A percentile compares a stretch with the other conserved stretches of the same genome.
phyloP scores from a whole-genome alignment of 1,284 basidiomycete genomes.

The Ganoderma leucocontextum region DNA sequence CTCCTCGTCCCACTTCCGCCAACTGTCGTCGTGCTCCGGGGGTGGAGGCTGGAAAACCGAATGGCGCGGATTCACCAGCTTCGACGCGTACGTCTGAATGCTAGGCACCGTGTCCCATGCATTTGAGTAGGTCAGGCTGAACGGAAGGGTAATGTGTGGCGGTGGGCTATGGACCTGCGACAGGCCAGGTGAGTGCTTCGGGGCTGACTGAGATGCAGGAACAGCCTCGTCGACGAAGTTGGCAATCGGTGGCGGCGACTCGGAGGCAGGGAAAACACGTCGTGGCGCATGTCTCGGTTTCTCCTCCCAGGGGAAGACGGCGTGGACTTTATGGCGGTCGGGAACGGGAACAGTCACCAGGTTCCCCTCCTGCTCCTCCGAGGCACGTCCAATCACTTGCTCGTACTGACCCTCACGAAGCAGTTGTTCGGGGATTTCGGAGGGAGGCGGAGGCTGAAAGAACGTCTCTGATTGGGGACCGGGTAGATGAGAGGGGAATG shows the following conservation, averaged over 20 bases:
- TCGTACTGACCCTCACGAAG: slow-evolving; percentile 69
- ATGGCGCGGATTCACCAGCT: slow-evolving; percentile 61
- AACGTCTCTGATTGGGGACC: slow-evolving; percentile 52
- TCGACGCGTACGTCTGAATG: slow-evolving; percentile 79
- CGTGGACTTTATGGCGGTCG: slow-evolving; percentile 75
- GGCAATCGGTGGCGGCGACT: slow-evolving; percentile 61
- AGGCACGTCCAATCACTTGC: slow-evolving; percentile 58
- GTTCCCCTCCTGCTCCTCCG: slow-evolving; percentile 11
- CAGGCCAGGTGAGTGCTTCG: slow-evolving; percentile 13
- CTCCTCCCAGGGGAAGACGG: slow-evolving; percentile 95
- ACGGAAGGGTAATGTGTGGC: slow-evolving; percentile 54
- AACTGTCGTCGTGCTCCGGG: slow-evolving; percentile 54
- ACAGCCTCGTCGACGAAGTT: slow-evolving; percentile 49
- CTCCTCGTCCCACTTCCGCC: slow-evolving; percentile 49
- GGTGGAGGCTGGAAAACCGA: slow-evolving; percentile 53
- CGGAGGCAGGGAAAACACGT: slow-evolving; percentile 80
- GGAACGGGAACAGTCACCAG: slow-evolving; percentile 56
- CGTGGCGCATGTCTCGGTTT: slow-evolving; percentile 68
- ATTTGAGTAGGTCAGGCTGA: slow-evolving; percentile 73
- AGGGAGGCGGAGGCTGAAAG: slow-evolving; percentile 65
- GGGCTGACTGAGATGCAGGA: slow-evolving; percentile 12
- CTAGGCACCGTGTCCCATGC: slow-evolving; percentile 86
- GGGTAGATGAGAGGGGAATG: slow-evolving; percentile 36
- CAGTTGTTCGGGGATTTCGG: slow-evolving; percentile 67
- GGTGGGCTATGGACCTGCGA: slow-evolving; percentile 23